Percentiles rank a stretch among this genome's conserved stretches.
Conservation (phyloP, 1,284 basidiomycete genomes). For the Cerioporus squamosus region DNA sequence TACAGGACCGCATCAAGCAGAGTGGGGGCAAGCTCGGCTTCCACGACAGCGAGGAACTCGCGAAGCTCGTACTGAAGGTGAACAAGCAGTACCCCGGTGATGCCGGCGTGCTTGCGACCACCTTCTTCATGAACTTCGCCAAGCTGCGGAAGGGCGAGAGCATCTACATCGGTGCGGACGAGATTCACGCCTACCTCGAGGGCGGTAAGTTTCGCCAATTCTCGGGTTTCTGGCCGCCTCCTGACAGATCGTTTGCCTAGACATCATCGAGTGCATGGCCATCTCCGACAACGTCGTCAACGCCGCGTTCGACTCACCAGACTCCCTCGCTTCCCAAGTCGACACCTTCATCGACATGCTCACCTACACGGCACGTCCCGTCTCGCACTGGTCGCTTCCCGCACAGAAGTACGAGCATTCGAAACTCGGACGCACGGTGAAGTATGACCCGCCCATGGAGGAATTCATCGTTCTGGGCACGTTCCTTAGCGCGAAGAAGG, state of each 20-base stretch:
- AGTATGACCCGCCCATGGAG: conserved; percentile 92
- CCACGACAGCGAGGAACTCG: conserved; percentile 37
- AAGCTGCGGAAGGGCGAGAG: conserved; percentile 83
- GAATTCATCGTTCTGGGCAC: conserved; percentile 91
- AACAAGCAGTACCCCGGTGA: conserved; percentile 88
- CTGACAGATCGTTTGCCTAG: conserved; percentile 42
- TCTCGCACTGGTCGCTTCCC: conserved; percentile 70
- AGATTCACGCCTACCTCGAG: conserved; percentile 94
- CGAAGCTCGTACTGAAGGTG: conserved; percentile 73
- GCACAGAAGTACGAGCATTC: conserved; percentile 51
- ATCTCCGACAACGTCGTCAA: conserved; percentile 98
- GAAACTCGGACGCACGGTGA: conserved; percentile 37
- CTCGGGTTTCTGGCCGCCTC: too few species aligned
- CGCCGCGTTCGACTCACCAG: conserved; percentile 85
- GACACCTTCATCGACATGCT: conserved; percentile 85
- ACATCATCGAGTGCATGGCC: conserved; percentile 97
- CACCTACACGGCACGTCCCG: conserved; percentile 80
- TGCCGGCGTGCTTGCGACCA: conserved; percentile 86
- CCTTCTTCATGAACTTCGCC: conserved; percentile 87
- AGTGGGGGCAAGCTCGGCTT: conserved; percentile 13
- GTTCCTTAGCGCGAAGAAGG: conserved; percentile 47
- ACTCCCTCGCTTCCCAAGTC: conserved; percentile 82
- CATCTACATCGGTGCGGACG: conserved; percentile 92
- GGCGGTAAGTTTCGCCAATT: conserved; percentile 64
- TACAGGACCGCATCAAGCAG: conserved; percentile 19